A percentile compares a stretch with the other conserved stretches of the same genome.
phyloP scores from a whole-genome alignment of 768 basidiomycete species.

The Tephrocybe sp. region DNA sequence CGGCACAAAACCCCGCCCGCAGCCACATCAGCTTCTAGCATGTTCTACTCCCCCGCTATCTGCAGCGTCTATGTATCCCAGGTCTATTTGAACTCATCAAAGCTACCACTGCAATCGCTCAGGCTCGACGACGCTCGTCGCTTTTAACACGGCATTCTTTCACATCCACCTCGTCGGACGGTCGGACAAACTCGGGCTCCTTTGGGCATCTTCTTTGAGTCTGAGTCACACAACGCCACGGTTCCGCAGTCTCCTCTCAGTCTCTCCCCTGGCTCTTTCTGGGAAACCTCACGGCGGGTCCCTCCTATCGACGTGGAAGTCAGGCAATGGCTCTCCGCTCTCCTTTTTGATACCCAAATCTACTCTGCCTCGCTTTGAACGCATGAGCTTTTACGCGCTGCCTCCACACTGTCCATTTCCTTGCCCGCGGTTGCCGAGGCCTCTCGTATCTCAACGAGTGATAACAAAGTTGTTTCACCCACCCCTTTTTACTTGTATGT shows the following conservation, averaged over 20 bases:
- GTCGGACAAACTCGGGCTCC: not conserved
- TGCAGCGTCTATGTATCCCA: not conserved
- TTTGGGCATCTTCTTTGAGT: constrained; percentile 2
- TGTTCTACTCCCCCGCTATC: constrained; percentile 8
- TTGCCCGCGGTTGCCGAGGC: no score
- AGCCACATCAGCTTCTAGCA: constrained; percentile 9
- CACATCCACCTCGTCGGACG: not conserved
- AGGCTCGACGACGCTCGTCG: no score
- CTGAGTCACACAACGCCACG: not conserved
- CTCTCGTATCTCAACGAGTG: no score
- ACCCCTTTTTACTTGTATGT: no score
- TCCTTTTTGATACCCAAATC: no score
- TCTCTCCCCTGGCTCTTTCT: not conserved
- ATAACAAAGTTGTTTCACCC: no score
- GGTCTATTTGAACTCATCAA: not conserved
- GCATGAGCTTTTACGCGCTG: no score
- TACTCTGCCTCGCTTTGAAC: no score
- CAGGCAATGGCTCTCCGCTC: not conserved
- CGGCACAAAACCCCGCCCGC: not conserved
- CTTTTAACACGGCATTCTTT: not conserved
- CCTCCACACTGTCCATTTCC: no score
- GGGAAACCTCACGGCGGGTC: no score
- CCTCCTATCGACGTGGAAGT: not conserved
- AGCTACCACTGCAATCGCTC: not conserved
- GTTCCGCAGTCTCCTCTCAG: not conserved